These are phyloP conservation scores for Echria macrotheca DNA, from an alignment of 495 filamentous ascomycete genomes.

Conservation along the genomic window DNA sequence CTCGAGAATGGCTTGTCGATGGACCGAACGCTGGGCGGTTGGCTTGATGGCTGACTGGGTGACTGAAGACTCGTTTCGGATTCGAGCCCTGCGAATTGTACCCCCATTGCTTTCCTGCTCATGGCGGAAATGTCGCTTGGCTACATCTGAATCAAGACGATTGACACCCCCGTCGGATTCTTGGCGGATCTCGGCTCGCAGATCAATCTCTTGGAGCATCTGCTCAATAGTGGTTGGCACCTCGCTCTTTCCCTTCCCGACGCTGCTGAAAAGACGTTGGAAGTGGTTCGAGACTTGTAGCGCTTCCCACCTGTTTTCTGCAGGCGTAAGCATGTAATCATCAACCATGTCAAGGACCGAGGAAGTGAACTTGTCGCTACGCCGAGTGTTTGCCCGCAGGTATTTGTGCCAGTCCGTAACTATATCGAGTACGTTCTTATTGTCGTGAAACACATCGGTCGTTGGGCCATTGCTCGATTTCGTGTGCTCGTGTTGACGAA, in stretches of 20 bases:
- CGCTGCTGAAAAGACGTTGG: constrained; percentile 6
- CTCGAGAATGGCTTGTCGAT: constrained; percentile 2
- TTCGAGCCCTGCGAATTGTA: too few relatives aligned
- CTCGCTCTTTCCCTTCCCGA: not conserved
- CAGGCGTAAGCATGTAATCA: constrained; percentile 17
- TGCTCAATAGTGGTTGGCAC: constrained; percentile 1
- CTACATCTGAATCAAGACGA: constrained; percentile 4
- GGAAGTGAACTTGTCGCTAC: constrained; percentile 12
- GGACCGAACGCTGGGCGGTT: constrained; percentile 5
- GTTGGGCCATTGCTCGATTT: not conserved
- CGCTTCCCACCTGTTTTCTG: constrained; percentile 7
- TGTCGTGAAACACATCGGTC: constrained; percentile 1
- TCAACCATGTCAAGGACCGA: constrained; percentile 14
- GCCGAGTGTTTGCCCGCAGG: constrained; percentile 9
- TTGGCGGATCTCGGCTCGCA: not conserved
- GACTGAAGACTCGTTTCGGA: too few relatives aligned
- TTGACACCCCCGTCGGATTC: not conserved
- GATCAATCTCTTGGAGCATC: not conserved
- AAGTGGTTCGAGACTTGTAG: constrained; percentile 14
- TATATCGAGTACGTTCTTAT: constrained; percentile 11
- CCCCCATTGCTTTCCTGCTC: not conserved
- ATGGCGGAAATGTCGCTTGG: not conserved
- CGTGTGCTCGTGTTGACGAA: constrained; percentile 17
- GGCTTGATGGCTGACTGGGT: too few relatives aligned
- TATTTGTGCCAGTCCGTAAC: constrained; percentile 26